phyloP scores from a whole-genome alignment of 495 filamentous ascomycete genomes.

The Lophiotrema nucula region DNA sequence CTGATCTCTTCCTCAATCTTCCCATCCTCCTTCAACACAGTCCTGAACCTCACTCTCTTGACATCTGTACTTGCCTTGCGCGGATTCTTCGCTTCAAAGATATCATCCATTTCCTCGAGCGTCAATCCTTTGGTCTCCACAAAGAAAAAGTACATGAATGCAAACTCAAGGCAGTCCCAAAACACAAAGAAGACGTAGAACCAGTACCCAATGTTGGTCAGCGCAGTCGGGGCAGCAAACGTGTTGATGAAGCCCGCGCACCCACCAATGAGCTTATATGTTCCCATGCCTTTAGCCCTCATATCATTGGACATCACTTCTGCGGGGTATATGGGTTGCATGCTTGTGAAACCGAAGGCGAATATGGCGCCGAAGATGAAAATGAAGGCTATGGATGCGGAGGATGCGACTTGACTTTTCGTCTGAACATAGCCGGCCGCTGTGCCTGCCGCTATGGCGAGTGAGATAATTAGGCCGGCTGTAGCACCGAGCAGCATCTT shows the following conservation, averaged over 20 bases:
- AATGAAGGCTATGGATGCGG: conserved; percentile 22
- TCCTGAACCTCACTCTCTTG: conserved; percentile 23
- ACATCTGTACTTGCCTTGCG: conserved; percentile 26
- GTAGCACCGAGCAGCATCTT: conserved; percentile 31
- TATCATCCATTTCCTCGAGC: conserved; percentile 28
- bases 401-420: conserved; percentile 8
- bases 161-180: conserved; percentile 31
- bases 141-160: conserved; percentile 32
- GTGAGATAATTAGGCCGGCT: conserved; percentile 19
- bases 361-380: conserved; percentile 29
- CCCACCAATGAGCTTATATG: conserved; percentile 27
- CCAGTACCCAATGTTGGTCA: conserved; percentile 31
- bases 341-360: conserved; percentile 17
- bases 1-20: conserved; percentile 17
- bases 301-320: conserved; percentile 31
- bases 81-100: conserved; percentile 32
- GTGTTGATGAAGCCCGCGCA: conserved; percentile 29
- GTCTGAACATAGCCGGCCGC: conserved; percentile 27
- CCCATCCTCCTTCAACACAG: conserved; percentile 11
- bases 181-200: conserved; percentile 37
- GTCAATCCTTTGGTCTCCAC: conserved; percentile 30
- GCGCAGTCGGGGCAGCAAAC: conserved; percentile 17
- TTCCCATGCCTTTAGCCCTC: conserved; percentile 33
- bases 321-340: conserved; percentile 30
- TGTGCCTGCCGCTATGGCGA: conserved; percentile 27